Percentiles rank a stretch among this genome's conserved stretches.
Conservation (phyloP, 768 basidiomycete genomes). For the Leccinum boreale region DNA sequence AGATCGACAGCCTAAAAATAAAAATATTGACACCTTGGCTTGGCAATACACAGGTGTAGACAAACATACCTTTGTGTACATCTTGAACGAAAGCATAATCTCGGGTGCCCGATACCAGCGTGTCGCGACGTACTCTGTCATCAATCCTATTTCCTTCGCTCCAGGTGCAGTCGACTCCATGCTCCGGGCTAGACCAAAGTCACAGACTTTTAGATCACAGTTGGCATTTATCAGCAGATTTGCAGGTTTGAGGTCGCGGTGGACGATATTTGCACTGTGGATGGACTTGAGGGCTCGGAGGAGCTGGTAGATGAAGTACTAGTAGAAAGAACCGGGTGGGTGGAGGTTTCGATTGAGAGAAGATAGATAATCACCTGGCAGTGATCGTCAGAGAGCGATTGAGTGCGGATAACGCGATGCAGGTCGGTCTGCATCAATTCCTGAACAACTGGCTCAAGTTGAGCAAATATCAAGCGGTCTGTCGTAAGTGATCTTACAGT, state of each 20-base stretch:
- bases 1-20: slow-evolving; percentile 57
- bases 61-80: slow-evolving; percentile 63
- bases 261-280: slow-evolving; percentile 80
- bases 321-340: slow-evolving; percentile 16
- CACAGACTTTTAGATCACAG: slow-evolving; percentile 86
- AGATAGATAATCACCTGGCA: slow-evolving; percentile 51
- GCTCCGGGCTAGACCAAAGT: slow-evolving; percentile 80
- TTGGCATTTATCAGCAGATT: slow-evolving; percentile 87
- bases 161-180: slow-evolving; percentile 50
- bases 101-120: slow-evolving; percentile 93
- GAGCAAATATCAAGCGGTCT: not conserved
- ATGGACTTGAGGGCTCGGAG: slow-evolving; percentile 86
- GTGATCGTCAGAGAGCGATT: slow-evolving; percentile 88
- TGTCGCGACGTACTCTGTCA: slow-evolving; percentile 89
- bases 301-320: slow-evolving; percentile 83
- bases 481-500: slow-evolving; percentile 46
- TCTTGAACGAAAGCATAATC: slow-evolving; percentile 93
- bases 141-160: slow-evolving; percentile 62
- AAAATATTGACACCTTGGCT: slow-evolving; percentile 3
- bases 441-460: slow-evolving; percentile 57
- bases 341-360: not conserved
- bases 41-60: slow-evolving; percentile 2
- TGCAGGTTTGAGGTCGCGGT: slow-evolving; percentile 80
- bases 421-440: slow-evolving; percentile 90
- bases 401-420: slow-evolving; percentile 88